Percentiles rank a stretch among this genome's conserved stretches.
These are phyloP conservation scores for Xylaria sp. DNA, from an alignment of 2,329 filamentous ascomycete genomes.

Conservation along the genomic window DNA sequence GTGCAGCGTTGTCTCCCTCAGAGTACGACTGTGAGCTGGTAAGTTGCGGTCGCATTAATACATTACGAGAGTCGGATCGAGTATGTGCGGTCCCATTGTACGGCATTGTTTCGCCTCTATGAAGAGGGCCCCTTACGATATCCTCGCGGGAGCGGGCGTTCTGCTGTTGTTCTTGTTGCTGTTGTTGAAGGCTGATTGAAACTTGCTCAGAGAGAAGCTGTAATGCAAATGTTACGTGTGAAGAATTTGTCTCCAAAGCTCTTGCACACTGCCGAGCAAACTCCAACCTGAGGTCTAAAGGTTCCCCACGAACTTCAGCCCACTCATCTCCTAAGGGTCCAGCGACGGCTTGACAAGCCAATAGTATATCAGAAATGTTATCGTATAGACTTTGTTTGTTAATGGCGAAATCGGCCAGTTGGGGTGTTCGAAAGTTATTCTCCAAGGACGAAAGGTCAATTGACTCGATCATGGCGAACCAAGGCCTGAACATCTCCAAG, in stretches of 20 bases:
- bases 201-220: conserved; percentile 87
- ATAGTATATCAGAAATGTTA: conserved; percentile 84
- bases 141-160: conserved; percentile 54
- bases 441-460: conserved; percentile 84
- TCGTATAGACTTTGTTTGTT: conserved; percentile 96
- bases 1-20: conserved; percentile 61
- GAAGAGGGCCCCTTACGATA: conserved; percentile 55
- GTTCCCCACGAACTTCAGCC: conserved; percentile 89
- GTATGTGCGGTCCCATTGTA: conserved; percentile 59
- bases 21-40: conserved; percentile 67
- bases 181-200: conserved; percentile 58
- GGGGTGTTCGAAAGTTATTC: conserved; percentile 80
- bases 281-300: conserved; percentile 83
- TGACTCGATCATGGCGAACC: conserved; percentile 88
- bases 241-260: conserved; percentile 84
- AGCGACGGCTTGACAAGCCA: conserved; percentile 89
- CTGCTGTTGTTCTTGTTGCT: conserved; percentile 6
- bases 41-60: conserved; percentile 52
- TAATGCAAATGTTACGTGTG: conserved; percentile 85
- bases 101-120: conserved; percentile 63
- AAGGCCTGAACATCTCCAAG: conserved; percentile 86
- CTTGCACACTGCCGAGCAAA: conserved; percentile 78
- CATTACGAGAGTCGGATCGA: conserved; percentile 60
- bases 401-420: conserved; percentile 82
- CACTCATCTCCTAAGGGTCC: conserved; percentile 93